Evolutionary conservation across 1,284 basidiomycete genomes (phyloP).

Genomic region (Mycena citricolor): DNA sequence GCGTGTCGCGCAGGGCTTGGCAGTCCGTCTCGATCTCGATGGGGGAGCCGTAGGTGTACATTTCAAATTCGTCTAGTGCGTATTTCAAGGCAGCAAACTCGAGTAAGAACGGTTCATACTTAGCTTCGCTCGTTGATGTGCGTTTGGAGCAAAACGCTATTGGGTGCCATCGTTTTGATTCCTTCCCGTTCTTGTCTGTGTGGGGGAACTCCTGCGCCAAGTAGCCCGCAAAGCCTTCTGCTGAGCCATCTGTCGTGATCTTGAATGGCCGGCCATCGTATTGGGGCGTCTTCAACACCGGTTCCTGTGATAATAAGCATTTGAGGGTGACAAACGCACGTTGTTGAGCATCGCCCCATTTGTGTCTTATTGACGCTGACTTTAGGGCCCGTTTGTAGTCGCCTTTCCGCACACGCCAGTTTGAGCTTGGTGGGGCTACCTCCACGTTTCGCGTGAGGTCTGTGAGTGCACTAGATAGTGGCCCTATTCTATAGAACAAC

Average conservation of each 20-base stretch:
- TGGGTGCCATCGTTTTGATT: slow-evolving; percentile 26
- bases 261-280: slow-evolving; percentile 36
- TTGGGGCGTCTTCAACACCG: slow-evolving; percentile 28
- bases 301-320: slow-evolving; percentile 28
- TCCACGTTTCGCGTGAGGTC: slow-evolving; percentile 29
- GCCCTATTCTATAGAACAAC: too few relatives aligned
- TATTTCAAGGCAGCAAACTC: slow-evolving; percentile 36
- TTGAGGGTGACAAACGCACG: slow-evolving; percentile 33
- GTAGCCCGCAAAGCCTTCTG: slow-evolving; percentile 34
- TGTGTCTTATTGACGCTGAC: slow-evolving; percentile 21
- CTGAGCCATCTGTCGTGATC: slow-evolving; percentile 36
- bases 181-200: slow-evolving; percentile 26
- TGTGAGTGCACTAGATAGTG: too few relatives aligned
- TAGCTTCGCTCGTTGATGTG: slow-evolving; percentile 30
- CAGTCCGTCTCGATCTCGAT: slow-evolving; percentile 35
- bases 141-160: slow-evolving; percentile 33
- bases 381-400: slow-evolving; percentile 26
- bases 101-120: slow-evolving; percentile 35
- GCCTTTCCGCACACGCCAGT: slow-evolving; percentile 21
- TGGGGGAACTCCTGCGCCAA: slow-evolving; percentile 28
- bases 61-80: slow-evolving; percentile 30
- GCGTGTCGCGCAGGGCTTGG: slow-evolving; percentile 30
- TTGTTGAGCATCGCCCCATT: slow-evolving; percentile 31
- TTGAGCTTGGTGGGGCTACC: slow-evolving; percentile 22
- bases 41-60: slow-evolving; percentile 30